Base-by-base conservation (phyloP, 2,329 filamentous ascomycete species). In the Xylariaceae sp. region DNA sequence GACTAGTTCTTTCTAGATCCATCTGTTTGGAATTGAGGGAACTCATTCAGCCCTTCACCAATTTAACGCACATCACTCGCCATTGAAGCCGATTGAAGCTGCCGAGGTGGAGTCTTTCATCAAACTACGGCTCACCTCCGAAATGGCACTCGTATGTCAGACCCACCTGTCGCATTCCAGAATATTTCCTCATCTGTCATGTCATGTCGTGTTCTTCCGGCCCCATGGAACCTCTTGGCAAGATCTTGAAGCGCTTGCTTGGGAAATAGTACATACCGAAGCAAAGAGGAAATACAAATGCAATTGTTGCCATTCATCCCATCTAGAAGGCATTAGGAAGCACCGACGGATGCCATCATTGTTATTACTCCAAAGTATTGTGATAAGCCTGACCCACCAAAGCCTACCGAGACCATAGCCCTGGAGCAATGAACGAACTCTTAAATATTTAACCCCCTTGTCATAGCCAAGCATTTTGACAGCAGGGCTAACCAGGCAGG, bases 131-230 rank as follows among this genome's bases (percentile, higher is more conserved):
- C 36, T 44, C 52, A 40, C 53, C 43, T 48, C 52, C 52, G 56
- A 56, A 53, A 56, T 60, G 31, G 56, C 28, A 23, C 31, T 54
- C 33, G 9, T 28, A n/a, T 49, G 37, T n/a, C 11, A 31, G 56
- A 31, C 43, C 56, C 56, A 56, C 56, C 29, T 39, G 6, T 31
- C 17, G 36, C 40, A 48, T 56, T 60, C 56, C 47, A 60, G 56
- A 60, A 60, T 47, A 14, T 56, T 51, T 53, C 53, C 43, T 14
- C 16, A 56, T 44, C 24, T 39, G 43, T 56, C 37, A 40, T 40
- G 29, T 31, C 12, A 31, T 31, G 28, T n/a, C n/a, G n/a, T n/a
- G n/a, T 47, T 37, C 45, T 36, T 28, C 44, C 37, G 16, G 24
- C 17, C 24, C 28, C 14, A 49, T 24, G 33, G 44, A 41, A 31